Conservation (phyloP, 1,284 basidiomycete genomes). For the Cryptococcus sp. region DNA sequence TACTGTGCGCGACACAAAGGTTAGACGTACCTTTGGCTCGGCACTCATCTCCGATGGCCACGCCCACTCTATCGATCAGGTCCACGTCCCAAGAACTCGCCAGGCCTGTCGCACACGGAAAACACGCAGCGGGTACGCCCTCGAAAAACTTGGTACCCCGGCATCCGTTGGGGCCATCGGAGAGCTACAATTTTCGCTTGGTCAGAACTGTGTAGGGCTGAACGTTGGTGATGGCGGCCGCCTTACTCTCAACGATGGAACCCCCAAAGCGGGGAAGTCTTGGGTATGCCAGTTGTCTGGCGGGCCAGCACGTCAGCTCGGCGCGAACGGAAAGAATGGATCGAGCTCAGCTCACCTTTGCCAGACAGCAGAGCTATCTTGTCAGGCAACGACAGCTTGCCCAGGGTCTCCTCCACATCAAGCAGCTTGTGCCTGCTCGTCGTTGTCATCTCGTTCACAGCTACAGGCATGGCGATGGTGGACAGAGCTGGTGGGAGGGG, state of each 20-base stretch:
- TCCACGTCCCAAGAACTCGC: slow-evolving; percentile 69
- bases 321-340: background rate
- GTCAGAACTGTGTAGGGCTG: too few species aligned
- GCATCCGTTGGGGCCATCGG: slow-evolving; percentile 9
- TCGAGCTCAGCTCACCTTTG: slow-evolving; percentile 9
- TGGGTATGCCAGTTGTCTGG: slow-evolving; percentile 10
- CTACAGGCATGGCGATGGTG: slow-evolving; percentile 5
- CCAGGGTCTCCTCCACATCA: slow-evolving; percentile 14
- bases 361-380: slow-evolving; percentile 35
- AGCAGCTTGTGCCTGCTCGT: background rate
- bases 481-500: too few species aligned
- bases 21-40: slow-evolving; percentile 54
- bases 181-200: background rate
- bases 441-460: background rate
- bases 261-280: slow-evolving; percentile 1
- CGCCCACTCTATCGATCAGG: slow-evolving; percentile 62
- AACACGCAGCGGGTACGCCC: slow-evolving; percentile 23
- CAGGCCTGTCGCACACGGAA: slow-evolving; percentile 61
- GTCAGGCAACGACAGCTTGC: slow-evolving; percentile 24
- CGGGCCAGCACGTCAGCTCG: background rate
- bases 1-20: slow-evolving; percentile 18
- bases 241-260: slow-evolving; percentile 7
- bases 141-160: slow-evolving; percentile 12
- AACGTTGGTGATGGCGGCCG: background rate
- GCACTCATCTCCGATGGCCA: slow-evolving; percentile 63